Percentiles rank a stretch among this genome's conserved stretches.
These are phyloP conservation scores for Aspergillus unguis DNA, from an alignment of 2,329 filamentous ascomycete species.

Conservation along the genomic window DNA sequence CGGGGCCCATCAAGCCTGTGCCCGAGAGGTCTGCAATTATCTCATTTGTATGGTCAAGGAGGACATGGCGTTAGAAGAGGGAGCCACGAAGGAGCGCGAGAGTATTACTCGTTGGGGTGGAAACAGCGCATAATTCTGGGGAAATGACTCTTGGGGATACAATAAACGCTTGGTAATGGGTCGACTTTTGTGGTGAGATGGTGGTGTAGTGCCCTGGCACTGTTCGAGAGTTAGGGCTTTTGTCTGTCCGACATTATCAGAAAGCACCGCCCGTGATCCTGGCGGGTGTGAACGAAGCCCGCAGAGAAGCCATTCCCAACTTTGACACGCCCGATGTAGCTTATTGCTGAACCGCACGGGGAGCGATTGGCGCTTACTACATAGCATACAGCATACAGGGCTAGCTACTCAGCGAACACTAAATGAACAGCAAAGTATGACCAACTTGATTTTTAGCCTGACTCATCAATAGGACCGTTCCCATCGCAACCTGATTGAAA, in stretches of 20 bases:
- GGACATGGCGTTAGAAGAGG: conserved; percentile 19
- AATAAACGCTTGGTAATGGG: neutral
- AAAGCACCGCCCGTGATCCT: no score
- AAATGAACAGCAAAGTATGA: conserved; percentile 8
- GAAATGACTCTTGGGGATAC: neutral
- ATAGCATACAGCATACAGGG: neutral
- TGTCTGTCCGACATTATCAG: no score
- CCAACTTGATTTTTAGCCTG: conserved; percentile 10
- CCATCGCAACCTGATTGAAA: conserved; percentile 8
- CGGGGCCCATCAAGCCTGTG: conserved; percentile 22
- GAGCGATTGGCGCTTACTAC: no score
- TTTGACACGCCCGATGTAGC: no score
- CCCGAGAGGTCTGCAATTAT: conserved; percentile 25
- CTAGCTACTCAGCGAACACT: neutral
- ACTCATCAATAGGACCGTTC: conserved; percentile 19
- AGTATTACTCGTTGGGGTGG: conserved; percentile 9
- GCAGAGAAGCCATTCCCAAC: no score
- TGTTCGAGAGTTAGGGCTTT: no score
- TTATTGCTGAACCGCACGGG: no score
- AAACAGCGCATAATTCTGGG: neutral
- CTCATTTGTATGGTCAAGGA: conserved; percentile 29
- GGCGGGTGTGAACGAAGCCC: no score
- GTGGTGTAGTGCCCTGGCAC: no score
- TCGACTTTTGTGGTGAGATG: no score
- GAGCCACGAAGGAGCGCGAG: conserved; percentile 6